Evolutionary conservation across 2,329 filamentous ascomycete species (phyloP), one percentile per base, ranked within the genome.

Genomic region (Penicillium rolfsii): DNA sequence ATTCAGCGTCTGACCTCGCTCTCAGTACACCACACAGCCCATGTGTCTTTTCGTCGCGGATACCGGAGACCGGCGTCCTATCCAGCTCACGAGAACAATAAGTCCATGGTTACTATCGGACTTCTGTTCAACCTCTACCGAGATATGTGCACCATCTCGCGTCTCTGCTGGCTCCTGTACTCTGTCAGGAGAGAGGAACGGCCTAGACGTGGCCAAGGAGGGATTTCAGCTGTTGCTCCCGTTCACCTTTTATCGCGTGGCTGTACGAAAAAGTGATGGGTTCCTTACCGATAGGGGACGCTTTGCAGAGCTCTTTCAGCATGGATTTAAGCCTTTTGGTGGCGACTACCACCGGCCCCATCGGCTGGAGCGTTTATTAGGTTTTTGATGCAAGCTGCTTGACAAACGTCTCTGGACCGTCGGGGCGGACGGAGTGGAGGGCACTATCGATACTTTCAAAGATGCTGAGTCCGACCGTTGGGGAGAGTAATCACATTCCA

Each of bases 321-420:
- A 76, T 68, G 72, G 72, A 52, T 72, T 60, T 45, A 73, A 75
- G 61, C 70, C 70, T 45, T 74, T 74, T 43, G 72, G 73, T 8
- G 71, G 73, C 16, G 61, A 73, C 30, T 70, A 61, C 24, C 66
- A 67, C 22, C 65, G 73, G 3, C 36, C 63, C 12, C 58, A 65
- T 56, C 55, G 63, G n/a, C 71, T 74, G 26, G 67, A 74, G 58
- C 59, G 67, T 30, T 57, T 74, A 41, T 62, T 74, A 1, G 66
- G 48, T 38, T 58, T 46, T 53, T 75, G 72, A 71, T 26, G 52
- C 8, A 54, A 64, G 52, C 50, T 74, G 45, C 56, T 75, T 54
- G 67, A 70, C 11, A 11, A 55, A n/a, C 70, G 68, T 5, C 38
- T 69, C 41, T 75, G 71, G 72, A 35, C 62, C 56, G 67, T 74